A percentile compares a stretch with the other conserved stretches of the same genome.
Conservation (phyloP, 805 yeast genomes). For the Starmerella lactis-condensi region DNA sequence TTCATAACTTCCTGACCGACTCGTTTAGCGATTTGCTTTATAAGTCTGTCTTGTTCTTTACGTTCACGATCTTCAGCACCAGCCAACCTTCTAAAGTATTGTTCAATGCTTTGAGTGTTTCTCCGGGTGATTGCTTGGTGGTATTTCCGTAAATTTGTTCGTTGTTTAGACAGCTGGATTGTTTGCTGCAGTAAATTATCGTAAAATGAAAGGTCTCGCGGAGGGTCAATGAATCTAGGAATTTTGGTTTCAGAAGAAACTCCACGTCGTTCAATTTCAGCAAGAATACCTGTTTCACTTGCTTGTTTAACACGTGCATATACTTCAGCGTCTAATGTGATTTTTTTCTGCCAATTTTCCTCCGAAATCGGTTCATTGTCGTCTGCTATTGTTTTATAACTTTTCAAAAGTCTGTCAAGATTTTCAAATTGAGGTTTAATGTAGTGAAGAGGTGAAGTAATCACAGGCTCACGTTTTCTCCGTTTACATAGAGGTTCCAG, state of each 20-base stretch:
- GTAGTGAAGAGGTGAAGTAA: conserved; percentile 44
- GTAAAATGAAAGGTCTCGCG: conserved; percentile 33
- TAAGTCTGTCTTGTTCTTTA: conserved; percentile 55
- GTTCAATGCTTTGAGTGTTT: conserved; percentile 66
- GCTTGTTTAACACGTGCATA: conserved; percentile 32
- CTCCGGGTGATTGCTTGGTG: conserved; percentile 52
- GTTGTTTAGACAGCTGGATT: conserved; percentile 44
- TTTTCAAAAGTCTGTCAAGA: conserved; percentile 31
- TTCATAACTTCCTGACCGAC: conserved; percentile 72
- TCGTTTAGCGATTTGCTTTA: conserved; percentile 53
- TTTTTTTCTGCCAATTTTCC: conserved; percentile 25
- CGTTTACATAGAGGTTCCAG: conserved; percentile 2
- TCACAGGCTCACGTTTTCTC: conserved; percentile 23
- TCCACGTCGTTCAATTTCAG: conserved; percentile 20
- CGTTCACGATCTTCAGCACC: conserved; percentile 75
- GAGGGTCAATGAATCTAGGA: conserved; percentile 34
- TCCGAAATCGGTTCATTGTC: conserved; percentile 43
- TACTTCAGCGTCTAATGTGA: conserved; percentile 34
- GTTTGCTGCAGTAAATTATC: conserved; percentile 71
- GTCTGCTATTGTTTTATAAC: conserved; percentile 36
- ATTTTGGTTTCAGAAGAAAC: conserved; percentile 13
- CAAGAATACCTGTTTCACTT: conserved; percentile 22
- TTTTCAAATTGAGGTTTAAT: conserved; percentile 28
- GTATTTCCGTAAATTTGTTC: conserved; percentile 44
- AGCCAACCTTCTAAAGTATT: conserved; percentile 63